Conservation (phyloP, 352 stramenopile genomes). For the Phytophthora europaea region DNA sequence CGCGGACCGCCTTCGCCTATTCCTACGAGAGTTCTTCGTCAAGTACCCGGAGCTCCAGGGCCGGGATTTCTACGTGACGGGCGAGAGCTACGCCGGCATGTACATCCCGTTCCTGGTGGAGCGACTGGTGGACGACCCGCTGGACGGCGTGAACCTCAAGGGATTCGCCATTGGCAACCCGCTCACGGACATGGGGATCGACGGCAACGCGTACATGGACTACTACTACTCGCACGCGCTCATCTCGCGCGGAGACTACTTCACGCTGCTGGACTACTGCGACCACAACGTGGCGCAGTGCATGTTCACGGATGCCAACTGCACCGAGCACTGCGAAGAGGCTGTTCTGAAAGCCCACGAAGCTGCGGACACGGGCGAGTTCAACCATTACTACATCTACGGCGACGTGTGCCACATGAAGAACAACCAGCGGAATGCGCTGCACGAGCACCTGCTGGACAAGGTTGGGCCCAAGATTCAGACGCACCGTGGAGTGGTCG, state of each 20-base stretch:
- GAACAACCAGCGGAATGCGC: slow-evolving; percentile 54
- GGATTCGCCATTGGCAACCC: slow-evolving; percentile 84
- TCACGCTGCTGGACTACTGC: slow-evolving; percentile 61
- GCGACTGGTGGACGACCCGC: slow-evolving; percentile 60
- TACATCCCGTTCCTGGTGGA: slow-evolving; percentile 89
- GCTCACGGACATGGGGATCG: slow-evolving; percentile 73
- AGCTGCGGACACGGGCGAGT: slow-evolving; percentile 48
- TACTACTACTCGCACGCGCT: slow-evolving; percentile 86
- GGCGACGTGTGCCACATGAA: slow-evolving; percentile 71
- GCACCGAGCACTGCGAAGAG: slow-evolving; percentile 50
- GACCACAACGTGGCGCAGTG: slow-evolving; percentile 63
- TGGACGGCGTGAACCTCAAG: slow-evolving; percentile 60
- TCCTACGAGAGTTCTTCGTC: slow-evolving; percentile 81
- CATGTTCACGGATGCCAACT: slow-evolving; percentile 69
- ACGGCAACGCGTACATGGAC: slow-evolving; percentile 77
- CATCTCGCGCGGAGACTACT: slow-evolving; percentile 71
- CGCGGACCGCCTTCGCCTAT: slow-evolving; percentile 59
- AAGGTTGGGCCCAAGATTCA: slow-evolving; percentile 38
- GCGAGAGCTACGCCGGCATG: slow-evolving; percentile 90
- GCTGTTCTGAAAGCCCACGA: slow-evolving; percentile 54
- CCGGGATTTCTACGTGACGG: slow-evolving; percentile 88
- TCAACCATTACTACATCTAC: slow-evolving; percentile 84
- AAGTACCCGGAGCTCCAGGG: slow-evolving; percentile 75
- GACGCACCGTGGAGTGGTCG: slow-evolving; percentile 62
- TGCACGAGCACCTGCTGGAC: slow-evolving; percentile 47